phyloP scores from a whole-genome alignment of 805 yeast genomes.

The Yarrowia deformans region DNA sequence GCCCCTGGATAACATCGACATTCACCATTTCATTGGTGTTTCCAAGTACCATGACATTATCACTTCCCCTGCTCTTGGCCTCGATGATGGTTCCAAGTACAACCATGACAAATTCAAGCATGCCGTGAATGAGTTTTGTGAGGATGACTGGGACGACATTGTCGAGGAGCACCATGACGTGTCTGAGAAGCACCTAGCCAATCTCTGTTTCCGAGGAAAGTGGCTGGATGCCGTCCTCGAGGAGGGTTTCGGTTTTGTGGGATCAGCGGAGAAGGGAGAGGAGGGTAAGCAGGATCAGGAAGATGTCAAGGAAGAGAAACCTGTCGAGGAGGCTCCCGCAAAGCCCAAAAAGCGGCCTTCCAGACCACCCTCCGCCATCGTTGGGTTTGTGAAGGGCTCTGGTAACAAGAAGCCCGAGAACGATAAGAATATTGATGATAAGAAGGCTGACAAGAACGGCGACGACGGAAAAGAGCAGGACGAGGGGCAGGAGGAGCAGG shows the following conservation, averaged over 20 bases:
- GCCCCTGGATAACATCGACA: slow-evolving; percentile 79
- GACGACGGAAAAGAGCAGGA: no score
- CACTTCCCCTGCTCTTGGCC: slow-evolving; percentile 81
- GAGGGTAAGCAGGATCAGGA: background rate
- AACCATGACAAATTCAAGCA: slow-evolving; percentile 79
- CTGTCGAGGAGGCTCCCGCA: background rate
- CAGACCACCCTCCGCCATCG: slow-evolving; percentile 17
- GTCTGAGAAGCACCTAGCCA: slow-evolving; percentile 15
- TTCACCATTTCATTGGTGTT: slow-evolving; percentile 87
- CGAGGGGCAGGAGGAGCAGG: background rate
- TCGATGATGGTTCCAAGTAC: slow-evolving; percentile 70
- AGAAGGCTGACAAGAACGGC: background rate
- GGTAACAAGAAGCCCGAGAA: slow-evolving; percentile 6
- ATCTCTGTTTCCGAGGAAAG: slow-evolving; percentile 37
- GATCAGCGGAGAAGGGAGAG: background rate
- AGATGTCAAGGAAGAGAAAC: background rate
- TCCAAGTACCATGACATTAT: slow-evolving; percentile 97
- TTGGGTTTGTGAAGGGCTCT: slow-evolving; percentile 22
- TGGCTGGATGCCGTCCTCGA: slow-evolving; percentile 38
- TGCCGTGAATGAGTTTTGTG: slow-evolving; percentile 75
- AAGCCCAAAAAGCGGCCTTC: slow-evolving; percentile 15
- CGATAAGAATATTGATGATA: background rate
- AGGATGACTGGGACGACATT: slow-evolving; percentile 69
- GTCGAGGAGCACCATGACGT: slow-evolving; percentile 54
- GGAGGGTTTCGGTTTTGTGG: slow-evolving; percentile 38